These are phyloP conservation scores for Austroboletus festivus DNA, from an alignment of 768 basidiomycete species.

Conservation along the genomic window DNA sequence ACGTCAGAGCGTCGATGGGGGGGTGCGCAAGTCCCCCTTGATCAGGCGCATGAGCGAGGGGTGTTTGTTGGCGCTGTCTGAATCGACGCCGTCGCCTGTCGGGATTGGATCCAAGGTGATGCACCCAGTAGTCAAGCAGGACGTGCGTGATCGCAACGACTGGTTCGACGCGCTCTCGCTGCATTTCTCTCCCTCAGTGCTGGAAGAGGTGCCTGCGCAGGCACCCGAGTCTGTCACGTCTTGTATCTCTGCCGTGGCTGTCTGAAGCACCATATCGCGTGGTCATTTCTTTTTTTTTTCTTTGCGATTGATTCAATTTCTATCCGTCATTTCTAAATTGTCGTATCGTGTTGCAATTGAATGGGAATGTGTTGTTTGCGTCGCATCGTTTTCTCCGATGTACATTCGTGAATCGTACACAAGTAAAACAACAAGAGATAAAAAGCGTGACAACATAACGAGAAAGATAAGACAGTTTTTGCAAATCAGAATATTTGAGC, in stretches of 20 bases:
- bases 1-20: not conserved
- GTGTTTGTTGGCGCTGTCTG: constrained; percentile 13
- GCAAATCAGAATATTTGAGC: constrained; percentile 20
- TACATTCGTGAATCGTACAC: not conserved
- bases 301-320: too few relatives aligned
- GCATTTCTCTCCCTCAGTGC: constrained; percentile 1
- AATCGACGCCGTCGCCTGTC: constrained; percentile 18
- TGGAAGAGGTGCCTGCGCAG: not conserved
- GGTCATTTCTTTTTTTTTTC: not conserved
- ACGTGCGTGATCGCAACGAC: constrained; percentile 3
- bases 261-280: not conserved
- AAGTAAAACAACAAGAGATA: not conserved
- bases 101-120: constrained; percentile 1
- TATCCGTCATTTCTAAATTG: too few relatives aligned
- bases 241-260: too few relatives aligned
- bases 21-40: not conserved
- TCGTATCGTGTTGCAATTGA: not conserved
- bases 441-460: too few relatives aligned
- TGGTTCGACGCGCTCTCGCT: constrained; percentile 22
- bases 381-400: not conserved
- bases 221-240: too few relatives aligned
- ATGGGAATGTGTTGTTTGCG: not conserved
- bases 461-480: not conserved
- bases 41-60: constrained; percentile 19
- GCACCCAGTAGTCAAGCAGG: constrained; percentile 1